phyloP scores from a whole-genome alignment of 352 stramenopile genomes.

The Phytophthora palmivora region DNA sequence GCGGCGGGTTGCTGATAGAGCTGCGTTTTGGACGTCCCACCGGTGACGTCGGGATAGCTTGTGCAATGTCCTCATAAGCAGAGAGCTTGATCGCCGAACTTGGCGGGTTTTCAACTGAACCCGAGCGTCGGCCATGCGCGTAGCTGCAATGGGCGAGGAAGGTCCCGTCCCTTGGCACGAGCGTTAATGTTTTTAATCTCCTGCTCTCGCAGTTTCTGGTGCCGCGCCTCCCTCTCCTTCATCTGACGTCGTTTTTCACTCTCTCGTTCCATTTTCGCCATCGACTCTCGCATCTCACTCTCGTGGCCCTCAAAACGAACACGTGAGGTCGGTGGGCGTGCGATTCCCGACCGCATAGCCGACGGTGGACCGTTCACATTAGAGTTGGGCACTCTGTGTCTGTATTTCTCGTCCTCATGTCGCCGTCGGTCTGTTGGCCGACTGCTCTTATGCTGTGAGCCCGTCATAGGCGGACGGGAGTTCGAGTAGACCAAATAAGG shows the following conservation, averaged over 20 bases:
- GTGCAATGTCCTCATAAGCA: slow-evolving; percentile 26
- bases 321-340: slow-evolving; percentile 40
- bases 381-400: slow-evolving; percentile 7
- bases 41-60: slow-evolving; percentile 45
- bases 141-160: slow-evolving; percentile 26
- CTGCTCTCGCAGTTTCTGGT: slow-evolving; percentile 20
- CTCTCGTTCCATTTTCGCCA: slow-evolving; percentile 18
- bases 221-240: slow-evolving; percentile 23
- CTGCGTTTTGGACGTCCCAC: slow-evolving; percentile 47
- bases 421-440: neutral
- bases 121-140: slow-evolving; percentile 25
- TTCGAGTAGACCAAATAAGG: slow-evolving; percentile 57
- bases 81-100: slow-evolving; percentile 46
- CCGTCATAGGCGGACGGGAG: slow-evolving; percentile 22
- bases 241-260: slow-evolving; percentile 25
- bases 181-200: slow-evolving; percentile 27
- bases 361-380: slow-evolving; percentile 23
- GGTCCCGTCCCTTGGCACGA: slow-evolving; percentile 14
- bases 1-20: slow-evolving; percentile 37
- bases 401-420: slow-evolving; percentile 10
- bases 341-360: slow-evolving; percentile 27
- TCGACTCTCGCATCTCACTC: slow-evolving; percentile 6
- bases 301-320: slow-evolving; percentile 49
- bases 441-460: slow-evolving; percentile 28
- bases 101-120: slow-evolving; percentile 36